A percentile compares a stretch with the other conserved stretches of the same genome.
phyloP scores from a whole-genome alignment of 202 grass and related monocot species.

The Setaria italica region DNA sequence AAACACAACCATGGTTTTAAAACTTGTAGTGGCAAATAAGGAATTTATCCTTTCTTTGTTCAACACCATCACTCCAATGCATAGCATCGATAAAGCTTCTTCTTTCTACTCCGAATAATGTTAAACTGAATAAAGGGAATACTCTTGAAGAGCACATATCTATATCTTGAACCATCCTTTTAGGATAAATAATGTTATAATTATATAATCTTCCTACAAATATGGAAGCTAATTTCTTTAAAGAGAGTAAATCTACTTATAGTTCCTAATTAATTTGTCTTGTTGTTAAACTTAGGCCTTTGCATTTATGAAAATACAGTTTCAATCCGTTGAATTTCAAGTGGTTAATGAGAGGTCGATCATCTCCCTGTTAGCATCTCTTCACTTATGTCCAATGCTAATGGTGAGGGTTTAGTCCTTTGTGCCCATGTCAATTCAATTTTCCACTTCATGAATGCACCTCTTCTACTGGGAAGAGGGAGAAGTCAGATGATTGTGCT shows the following conservation, averaged over 20 bases:
- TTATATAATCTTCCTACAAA: not conserved
- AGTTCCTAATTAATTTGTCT: not conserved
- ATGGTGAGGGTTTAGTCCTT: not conserved
- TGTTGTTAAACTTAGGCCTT: not conserved
- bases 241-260: not conserved
- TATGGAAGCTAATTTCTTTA: not conserved
- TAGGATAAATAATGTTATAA: not conserved
- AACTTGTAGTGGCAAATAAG: not conserved
- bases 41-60: not conserved
- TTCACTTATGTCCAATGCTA: not conserved
- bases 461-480: not conserved
- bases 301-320: not conserved
- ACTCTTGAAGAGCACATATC: not conserved
- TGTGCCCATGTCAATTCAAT: not conserved
- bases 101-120: not conserved
- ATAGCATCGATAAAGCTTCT: not conserved
- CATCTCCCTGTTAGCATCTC: not conserved
- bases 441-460: not conserved
- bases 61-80: not conserved
- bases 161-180: not conserved
- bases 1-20: not conserved
- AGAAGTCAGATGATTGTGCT: not conserved
- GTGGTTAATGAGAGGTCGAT: not conserved
- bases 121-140: not conserved
- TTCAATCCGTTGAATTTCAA: not conserved